Evolutionary conservation across 768 basidiomycete species (phyloP).

Genomic region (Dendrothele bispora): DNA sequence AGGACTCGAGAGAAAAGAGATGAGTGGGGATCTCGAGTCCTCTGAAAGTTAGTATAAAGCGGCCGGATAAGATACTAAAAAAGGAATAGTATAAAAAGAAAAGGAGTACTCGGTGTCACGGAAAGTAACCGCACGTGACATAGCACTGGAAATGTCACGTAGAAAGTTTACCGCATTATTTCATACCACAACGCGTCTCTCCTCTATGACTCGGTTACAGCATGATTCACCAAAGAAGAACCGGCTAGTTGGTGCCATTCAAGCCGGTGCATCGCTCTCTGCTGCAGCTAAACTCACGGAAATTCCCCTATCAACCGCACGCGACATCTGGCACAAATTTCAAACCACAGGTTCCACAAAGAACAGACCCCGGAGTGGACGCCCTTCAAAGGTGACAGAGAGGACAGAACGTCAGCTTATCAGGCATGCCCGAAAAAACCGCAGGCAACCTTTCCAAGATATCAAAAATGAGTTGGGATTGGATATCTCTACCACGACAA

Average conservation of each 20-base stretch:
- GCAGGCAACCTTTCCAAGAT: slow-evolving; percentile 10
- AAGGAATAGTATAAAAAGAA: too few relatives aligned
- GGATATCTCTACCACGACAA: slow-evolving; percentile 7
- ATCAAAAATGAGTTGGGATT: slow-evolving; percentile 12
- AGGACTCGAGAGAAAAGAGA: too few relatives aligned
- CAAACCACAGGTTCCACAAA: slow-evolving; percentile 3
- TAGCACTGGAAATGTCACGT: background rate
- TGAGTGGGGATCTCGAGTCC: too few relatives aligned
- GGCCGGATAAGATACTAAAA: too few relatives aligned
- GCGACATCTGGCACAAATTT: slow-evolving; percentile 5
- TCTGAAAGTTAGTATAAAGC: too few relatives aligned
- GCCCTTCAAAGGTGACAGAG: slow-evolving; percentile 8
- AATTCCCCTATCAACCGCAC: background rate
- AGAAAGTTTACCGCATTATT: background rate
- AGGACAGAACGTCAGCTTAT: background rate
- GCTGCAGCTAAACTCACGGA: background rate
- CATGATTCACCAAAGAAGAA: slow-evolving; percentile 1
- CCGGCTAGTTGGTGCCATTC: background rate
- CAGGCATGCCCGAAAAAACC: slow-evolving; percentile 3
- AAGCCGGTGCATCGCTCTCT: background rate
- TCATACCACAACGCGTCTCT: background rate
- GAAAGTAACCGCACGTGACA: background rate
- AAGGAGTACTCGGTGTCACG: background rate
- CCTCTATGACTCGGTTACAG: background rate
- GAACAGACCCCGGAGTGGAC: slow-evolving; percentile 3